Evolutionary conservation across 352 stramenopile genomes (phyloP), one percentile per base, ranked within the genome.

Genomic region (Phytophthora niederhauseri): DNA sequence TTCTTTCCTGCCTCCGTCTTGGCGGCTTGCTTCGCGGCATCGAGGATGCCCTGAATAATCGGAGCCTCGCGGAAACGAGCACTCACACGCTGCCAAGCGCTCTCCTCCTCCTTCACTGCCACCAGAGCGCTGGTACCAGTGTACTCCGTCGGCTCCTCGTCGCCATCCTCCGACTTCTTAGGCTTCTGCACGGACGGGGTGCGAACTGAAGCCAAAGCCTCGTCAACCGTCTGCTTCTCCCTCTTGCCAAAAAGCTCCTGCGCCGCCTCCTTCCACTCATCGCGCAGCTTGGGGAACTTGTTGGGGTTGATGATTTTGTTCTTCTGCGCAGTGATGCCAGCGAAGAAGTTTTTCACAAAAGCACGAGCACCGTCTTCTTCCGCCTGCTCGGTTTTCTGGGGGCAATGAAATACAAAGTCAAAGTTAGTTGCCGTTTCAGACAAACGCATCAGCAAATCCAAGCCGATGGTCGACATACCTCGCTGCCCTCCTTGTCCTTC

Each of bases 61-160:
- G 97, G 97, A 9, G 97, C 94, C 76, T 98, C 94, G 6, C 85
- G 84, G 72, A 99, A 92, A 59, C 96, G 89, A 55, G 92, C 90
- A 63, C 96, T 96, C 69, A 99, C 96, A 66, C 91, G 86, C 71
- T 98, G 93, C 95, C 95, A 99, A 17, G 96, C 93, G 54, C 87
- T 97, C 26, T 98, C 90, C 53, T 97, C 85, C 58, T 98, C 92
- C 79, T 98, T 98, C 31, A 99, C 91, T 24, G 85, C 73, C 9
- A 95, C 88, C 60, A 95, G 75, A 22, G 88, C 88, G 36, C 82
- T 92, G 20, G 82, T 82, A 3, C 88, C 88, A 15, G 76, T 91
- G 71, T 94, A 94, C 61, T 86, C 81, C 1, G 55, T 28, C n/a
- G 51, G 31, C 52, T 90, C 83, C 34, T 89, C 78, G 2, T 73